Base-by-base conservation (phyloP, 148 eudicot genomes). In the Chenopodium quinoa region DNA sequence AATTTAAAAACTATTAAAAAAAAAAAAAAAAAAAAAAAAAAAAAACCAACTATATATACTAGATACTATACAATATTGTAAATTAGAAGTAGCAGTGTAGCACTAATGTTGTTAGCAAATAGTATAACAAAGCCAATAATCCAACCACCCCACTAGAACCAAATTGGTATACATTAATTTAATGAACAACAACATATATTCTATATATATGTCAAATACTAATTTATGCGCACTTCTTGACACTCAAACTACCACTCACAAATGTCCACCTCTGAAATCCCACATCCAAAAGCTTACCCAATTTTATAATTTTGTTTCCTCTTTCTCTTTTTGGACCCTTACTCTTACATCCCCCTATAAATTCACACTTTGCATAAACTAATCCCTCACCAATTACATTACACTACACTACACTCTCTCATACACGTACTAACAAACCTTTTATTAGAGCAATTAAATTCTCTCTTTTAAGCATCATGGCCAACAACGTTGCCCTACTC, bases 401-500 rank as follows among this genome's bases (percentile, higher is more conserved):
- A 40, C 44, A 40, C 5, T 37, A 37, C 40, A 67, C 71, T 25
- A 4, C 37, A 67, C 37, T 25, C 66, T 62, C 66, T 65, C 80
- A 40, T 78, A 12, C 37, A 27, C 64, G 22, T 60, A 67, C n/a
- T 40, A 40, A 5, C 44, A 66, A 10, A 56, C 17, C 62, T 56
- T 17, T 17, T 3, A 16, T 50, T 50, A 1, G 27, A 47, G 29
- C 69, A 67, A 9, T 1, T 25, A 67, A 67, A 50, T 2, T 22
- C 22, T 37, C 34, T 62, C 71, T 4, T 31, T 29, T 40, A 69
- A 62, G 66, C 48, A 73, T 67, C 75, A 79, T 83, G 82, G 82
- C 85, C 23, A 79, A 75, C 40, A 83, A 83, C 48, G 63, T 75
- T 68, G 72, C 75, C 76, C 70, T 83, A 31, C 32, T 79, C 3